Evolutionary conservation across 1,284 basidiomycete genomes (phyloP), one percentile per base, ranked within the genome.

Genomic region (Ganoderma sp.): DNA sequence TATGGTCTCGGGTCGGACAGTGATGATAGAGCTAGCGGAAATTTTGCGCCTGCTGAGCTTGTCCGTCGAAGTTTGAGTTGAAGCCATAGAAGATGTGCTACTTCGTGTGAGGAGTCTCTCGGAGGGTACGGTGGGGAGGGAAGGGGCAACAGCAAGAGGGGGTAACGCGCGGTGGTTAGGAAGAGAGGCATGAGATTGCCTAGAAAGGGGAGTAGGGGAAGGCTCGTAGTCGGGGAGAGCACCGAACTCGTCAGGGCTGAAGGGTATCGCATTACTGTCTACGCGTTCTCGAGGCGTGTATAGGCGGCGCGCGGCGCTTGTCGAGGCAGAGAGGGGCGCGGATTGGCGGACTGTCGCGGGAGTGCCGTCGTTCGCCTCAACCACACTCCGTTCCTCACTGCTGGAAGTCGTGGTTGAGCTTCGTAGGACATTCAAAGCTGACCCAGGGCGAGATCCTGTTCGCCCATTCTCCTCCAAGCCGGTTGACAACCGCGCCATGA

Each of bases 141-240:
- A 87, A 42, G 87, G 84, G 0, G 90, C 85, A 4, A 89, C 85
- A 3, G 83, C 72, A 34, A 90, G 75, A 6, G 84, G 77, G 1
- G 86, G 84, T 5, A 88, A 76, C 0, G 81, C 76, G 32, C 79
- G 76, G 39, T 82, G 81, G 28, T 83, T 82, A 3, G 75, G 70
- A 19, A 71, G 73, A 39, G 76, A 50, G 19, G 67, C 67, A n/a
- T 72, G 65, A 63, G 71, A 73, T 63, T 78, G 78, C 52, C 88
- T 81, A 9, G 87, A 80, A 4, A 80, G 81, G 45, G 89, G 90
- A 0, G 89, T 90, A 0, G 90, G 90, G 2, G 90, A 90, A 0
- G 90, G 89, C 17, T 91, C 90, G 68, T 87, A 76, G n/a, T 79
- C 80, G 14, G 19, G 39, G 22, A 19, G 41, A 37, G 80, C 80